Evolutionary conservation across 2,329 filamentous ascomycete genomes (phyloP), one percentile per base, ranked within the genome.

Genomic region (Tolypocladium guangdongense): DNA sequence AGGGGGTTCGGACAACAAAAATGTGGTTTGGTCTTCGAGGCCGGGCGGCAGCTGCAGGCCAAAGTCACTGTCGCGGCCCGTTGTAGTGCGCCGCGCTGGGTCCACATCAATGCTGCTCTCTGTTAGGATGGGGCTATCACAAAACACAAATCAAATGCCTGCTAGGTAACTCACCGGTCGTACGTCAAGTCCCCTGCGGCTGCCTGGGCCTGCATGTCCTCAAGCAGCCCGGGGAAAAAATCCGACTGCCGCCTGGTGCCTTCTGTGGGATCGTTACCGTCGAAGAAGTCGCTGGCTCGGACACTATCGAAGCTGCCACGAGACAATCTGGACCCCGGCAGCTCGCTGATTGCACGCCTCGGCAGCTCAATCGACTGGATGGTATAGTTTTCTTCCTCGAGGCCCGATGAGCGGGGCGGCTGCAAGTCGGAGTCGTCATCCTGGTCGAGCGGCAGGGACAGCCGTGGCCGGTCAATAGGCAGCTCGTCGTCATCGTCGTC

Each of bases 371-470:
- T 74, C 2, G 82, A 83, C 55, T 78, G 75, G 41, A 76, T 65
- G 0, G 82, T 85, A 56, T 75, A 74, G 58, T 84, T 78, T 43
- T 82, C 78, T 30, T 83, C 78, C 52, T 84, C 80, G 27, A 84
- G 61, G 11, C 74, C 71, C 35, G 77, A 76, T 50, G 78, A 74
- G 51, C 71, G 74, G 35, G 81, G 82, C 10, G 78, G 78, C 39
- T 72, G 71, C 53, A 82, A 60, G 24, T 79, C 70, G 18, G 76
- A 71, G 43, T 78, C 76, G 22, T 79, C 78, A 50, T 74, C 72
- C 24, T 74, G 68, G 33, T 75, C 75, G 27, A 81, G 64, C 6
- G 79, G 76, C 30, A 84, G 64, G 7, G 80, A 82, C 54, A 84
- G 68, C 24, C 79, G 71, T 18, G 81, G 82, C 14, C 73, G 68